Evolutionary conservation across 768 basidiomycete genomes (phyloP).

Genomic region (Saitozyma sp.): DNA sequence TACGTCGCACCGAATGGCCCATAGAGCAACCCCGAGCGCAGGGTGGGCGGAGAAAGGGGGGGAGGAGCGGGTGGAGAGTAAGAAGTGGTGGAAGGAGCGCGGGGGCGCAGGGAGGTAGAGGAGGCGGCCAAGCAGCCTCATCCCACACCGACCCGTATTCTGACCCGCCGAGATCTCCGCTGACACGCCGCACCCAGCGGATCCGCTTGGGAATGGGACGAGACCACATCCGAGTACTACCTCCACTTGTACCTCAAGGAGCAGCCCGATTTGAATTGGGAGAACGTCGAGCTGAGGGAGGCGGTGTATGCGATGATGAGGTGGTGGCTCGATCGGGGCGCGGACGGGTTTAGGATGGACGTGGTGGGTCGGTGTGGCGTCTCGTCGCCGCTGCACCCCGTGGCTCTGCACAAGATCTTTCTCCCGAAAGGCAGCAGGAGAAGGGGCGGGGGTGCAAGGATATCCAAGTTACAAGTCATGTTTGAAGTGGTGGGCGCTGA

Average conservation of each 20-base stretch:
- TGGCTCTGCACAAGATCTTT: too few species aligned
- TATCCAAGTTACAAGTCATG: too few species aligned
- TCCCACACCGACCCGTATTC: neutral
- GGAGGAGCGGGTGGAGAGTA: too few species aligned
- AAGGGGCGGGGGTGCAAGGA: too few species aligned
- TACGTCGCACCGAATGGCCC: neutral
- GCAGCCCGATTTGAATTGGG: slow-evolving; percentile 62
- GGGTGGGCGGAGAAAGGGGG: neutral
- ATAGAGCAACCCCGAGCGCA: neutral
- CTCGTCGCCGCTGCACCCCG: too few species aligned
- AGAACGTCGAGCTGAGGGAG: slow-evolving; percentile 60
- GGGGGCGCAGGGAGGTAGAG: too few species aligned
- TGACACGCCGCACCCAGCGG: slow-evolving; percentile 1
- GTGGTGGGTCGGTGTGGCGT: slow-evolving; percentile 15
- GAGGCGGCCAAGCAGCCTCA: too few species aligned
- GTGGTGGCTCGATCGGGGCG: slow-evolving; percentile 73
- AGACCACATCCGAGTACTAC: slow-evolving; percentile 67
- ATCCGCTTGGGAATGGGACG: slow-evolving; percentile 72
- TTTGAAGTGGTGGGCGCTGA: neutral
- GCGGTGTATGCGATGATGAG: slow-evolving; percentile 62
- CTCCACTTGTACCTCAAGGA: slow-evolving; percentile 62
- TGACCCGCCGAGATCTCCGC: neutral
- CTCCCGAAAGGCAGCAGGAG: too few species aligned
- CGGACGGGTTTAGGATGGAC: slow-evolving; percentile 72
- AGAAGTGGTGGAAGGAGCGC: too few species aligned